These are phyloP conservation scores for Starmerella floris DNA, from an alignment of 805 yeast genomes.

Conservation along the genomic window DNA sequence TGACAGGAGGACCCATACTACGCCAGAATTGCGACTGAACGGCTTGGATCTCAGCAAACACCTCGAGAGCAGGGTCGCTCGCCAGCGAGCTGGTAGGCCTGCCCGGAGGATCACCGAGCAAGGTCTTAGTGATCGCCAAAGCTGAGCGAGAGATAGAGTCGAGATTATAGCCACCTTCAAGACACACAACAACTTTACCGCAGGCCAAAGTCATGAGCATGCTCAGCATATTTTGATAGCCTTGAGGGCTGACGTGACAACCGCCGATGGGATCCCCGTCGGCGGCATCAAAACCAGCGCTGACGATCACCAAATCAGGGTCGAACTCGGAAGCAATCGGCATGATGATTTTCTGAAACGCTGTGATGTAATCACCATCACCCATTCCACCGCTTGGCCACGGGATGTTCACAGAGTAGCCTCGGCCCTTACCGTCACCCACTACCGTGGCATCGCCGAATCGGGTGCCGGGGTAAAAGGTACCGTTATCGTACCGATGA, in stretches of 20 bases:
- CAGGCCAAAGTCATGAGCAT: conserved; percentile 73
- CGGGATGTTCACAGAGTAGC: conserved; percentile 79
- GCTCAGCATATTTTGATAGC: conserved; percentile 94
- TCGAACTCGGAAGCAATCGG: conserved; percentile 80
- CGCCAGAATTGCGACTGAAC: conserved; percentile 81
- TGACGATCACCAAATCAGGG: conserved; percentile 84
- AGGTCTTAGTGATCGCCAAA: conserved; percentile 75
- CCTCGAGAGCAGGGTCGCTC: conserved; percentile 60
- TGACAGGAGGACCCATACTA: conserved; percentile 38
- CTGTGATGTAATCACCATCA: conserved; percentile 90
- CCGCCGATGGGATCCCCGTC: conserved; percentile 96
- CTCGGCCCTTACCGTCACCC: conserved; percentile 80
- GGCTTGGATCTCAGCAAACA: conserved; percentile 65
- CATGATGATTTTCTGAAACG: conserved; percentile 71
- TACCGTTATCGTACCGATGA: conserved; percentile 85
- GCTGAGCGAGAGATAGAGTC: conserved; percentile 87
- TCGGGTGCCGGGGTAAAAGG: conserved; percentile 84
- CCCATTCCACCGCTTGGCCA: conserved; percentile 89
- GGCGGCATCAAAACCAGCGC: conserved; percentile 98
- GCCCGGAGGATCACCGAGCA: conserved; percentile 93
- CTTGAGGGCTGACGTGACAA: conserved; percentile 88
- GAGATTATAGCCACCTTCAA: conserved; percentile 94
- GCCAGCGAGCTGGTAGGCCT: conserved; percentile 49
- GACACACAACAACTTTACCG: conserved; percentile 76
- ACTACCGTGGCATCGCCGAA: conserved; percentile 69